Conservation (phyloP, 2,329 filamentous ascomycete genomes). For the Allantophomopsis cytisporea region DNA sequence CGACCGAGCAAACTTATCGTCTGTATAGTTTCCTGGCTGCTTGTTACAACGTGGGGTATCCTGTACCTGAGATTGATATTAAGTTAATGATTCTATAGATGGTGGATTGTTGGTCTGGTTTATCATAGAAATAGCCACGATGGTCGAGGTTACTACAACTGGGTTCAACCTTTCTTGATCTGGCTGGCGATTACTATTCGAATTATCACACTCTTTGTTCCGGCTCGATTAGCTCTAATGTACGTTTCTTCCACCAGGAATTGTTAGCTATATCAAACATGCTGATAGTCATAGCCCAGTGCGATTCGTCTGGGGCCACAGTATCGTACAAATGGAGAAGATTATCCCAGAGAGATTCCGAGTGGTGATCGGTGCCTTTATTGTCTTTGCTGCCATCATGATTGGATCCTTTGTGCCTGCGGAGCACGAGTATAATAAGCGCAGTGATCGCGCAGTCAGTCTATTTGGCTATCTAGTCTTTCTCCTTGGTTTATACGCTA, state of each 20-base stretch:
- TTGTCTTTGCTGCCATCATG: conserved; percentile 61
- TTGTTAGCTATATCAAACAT: too few relatives aligned
- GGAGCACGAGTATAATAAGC: conserved; percentile 63
- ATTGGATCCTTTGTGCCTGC: conserved; percentile 63
- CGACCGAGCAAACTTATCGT: too few relatives aligned
- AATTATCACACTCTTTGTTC: conserved; percentile 60
- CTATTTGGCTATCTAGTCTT: conserved; percentile 67
- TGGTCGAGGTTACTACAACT: conserved; percentile 35
- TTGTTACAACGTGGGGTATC: too few relatives aligned
- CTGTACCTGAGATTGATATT: too few relatives aligned
- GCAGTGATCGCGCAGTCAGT: conserved; percentile 67
- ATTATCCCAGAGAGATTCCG: conserved; percentile 55
- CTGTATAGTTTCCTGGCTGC: too few relatives aligned
- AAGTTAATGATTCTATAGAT: conserved; percentile 22
- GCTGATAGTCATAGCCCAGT: conserved; percentile 20
- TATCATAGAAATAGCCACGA: conserved; percentile 48
- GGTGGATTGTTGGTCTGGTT: conserved; percentile 67
- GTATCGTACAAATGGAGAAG: conserved; percentile 41
- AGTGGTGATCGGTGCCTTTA: conserved; percentile 43
- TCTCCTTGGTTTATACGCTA: conserved; percentile 51
- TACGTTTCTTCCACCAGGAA: conserved; percentile 31
- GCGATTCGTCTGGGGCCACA: conserved; percentile 53
- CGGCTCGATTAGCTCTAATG: conserved; percentile 40
- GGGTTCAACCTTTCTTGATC: conserved; percentile 73
- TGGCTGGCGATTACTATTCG: conserved; percentile 65